Percentiles rank a stretch among this genome's conserved stretches.
phyloP scores from a whole-genome alignment of 768 basidiomycete species.

The Lactarius quietus region DNA sequence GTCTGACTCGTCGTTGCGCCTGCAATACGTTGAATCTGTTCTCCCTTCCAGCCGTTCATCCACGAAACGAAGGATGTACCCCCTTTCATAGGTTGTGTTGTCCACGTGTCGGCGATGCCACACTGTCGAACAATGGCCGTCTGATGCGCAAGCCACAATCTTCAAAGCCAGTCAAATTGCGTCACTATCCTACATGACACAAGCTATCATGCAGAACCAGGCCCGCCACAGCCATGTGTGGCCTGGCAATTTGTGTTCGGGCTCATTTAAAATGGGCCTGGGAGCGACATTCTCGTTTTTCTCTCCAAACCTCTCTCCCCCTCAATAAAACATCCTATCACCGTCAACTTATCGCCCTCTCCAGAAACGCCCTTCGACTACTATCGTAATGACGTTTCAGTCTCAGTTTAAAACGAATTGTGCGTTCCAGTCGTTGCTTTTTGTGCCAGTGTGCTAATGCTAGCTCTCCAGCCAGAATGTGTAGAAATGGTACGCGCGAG shows the following conservation, averaged over 20 bases:
- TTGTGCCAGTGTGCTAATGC: neutral
- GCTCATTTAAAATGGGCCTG: constrained; percentile 10
- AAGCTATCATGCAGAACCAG: neutral
- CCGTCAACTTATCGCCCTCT: no score
- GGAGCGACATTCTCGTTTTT: neutral
- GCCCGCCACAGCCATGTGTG: constrained; percentile 12
- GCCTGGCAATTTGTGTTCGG: neutral
- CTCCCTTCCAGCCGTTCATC: neutral
- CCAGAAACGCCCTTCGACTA: neutral
- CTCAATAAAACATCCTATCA: neutral
- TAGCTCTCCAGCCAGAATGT: constrained; percentile 2
- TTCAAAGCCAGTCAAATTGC: no score
- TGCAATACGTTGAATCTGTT: neutral
- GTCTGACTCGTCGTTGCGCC: no score
- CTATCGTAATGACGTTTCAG: neutral
- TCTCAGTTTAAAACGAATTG: constrained; percentile 1
- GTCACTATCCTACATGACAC: no score
- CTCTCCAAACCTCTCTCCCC: neutral
- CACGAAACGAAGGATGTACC: neutral
- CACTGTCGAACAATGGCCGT: neutral
- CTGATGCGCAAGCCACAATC: neutral
- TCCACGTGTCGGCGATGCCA: neutral
- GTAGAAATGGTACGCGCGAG: constrained; percentile 9
- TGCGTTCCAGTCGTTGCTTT: neutral
- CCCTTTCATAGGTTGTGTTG: neutral